A percentile compares a stretch with the other conserved stretches of the same genome.
These are phyloP conservation scores for Starmerella cellae DNA, from an alignment of 805 yeast genomes.

Conservation along the genomic window DNA sequence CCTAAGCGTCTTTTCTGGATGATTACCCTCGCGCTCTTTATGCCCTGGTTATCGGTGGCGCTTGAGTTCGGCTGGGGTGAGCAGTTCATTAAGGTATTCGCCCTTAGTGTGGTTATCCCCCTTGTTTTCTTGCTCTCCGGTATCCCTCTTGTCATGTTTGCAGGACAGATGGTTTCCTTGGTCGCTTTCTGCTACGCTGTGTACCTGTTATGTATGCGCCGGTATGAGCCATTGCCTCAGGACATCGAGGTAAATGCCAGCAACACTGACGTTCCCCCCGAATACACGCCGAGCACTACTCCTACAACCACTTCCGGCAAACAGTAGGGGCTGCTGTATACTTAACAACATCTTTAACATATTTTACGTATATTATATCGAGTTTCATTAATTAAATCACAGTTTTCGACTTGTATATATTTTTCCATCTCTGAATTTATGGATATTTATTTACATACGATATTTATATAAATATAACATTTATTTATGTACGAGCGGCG, in stretches of 20 bases:
- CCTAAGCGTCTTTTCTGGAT: conserved; percentile 2
- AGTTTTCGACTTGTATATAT: too few species aligned
- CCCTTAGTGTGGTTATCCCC: neutral
- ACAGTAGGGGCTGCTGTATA: too few species aligned
- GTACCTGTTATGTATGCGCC: neutral
- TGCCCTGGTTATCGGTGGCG: conserved; percentile 4
- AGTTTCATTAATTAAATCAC: too few species aligned
- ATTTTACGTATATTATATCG: too few species aligned
- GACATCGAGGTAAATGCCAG: neutral
- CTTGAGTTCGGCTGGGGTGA: neutral
- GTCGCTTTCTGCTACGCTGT: neutral
- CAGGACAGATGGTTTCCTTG: neutral
- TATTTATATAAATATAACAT: too few species aligned
- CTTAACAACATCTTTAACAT: too few species aligned
- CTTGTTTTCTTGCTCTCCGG: neutral
- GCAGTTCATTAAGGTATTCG: neutral
- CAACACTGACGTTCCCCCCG: neutral
- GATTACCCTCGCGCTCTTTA: conserved; percentile 2
- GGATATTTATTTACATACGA: too few species aligned
- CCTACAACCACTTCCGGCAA: neutral
- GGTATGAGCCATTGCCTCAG: neutral
- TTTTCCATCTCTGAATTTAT: too few species aligned
- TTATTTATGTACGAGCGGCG: too few species aligned
- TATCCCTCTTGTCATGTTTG: neutral
- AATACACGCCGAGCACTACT: neutral